A percentile compares a stretch with the other conserved stretches of the same genome.
Conservation (phyloP, 345 rosid species). For the Linum usitatissimum region DNA sequence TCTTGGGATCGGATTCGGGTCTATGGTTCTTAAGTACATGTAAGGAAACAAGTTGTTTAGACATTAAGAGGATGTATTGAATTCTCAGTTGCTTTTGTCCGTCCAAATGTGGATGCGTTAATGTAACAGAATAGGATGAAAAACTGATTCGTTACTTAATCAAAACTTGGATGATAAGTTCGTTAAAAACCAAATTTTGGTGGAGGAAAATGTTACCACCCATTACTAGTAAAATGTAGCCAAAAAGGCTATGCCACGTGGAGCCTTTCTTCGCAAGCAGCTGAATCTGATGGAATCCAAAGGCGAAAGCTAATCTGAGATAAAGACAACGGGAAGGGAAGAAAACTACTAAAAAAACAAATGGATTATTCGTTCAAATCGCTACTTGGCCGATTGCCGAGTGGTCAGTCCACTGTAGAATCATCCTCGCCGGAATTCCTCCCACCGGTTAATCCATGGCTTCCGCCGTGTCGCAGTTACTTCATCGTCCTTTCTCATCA, state of each 20-base stretch:
- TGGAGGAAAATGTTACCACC: no score
- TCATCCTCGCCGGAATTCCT: not conserved
- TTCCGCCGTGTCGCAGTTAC: not conserved
- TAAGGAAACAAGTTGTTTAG: constrained; percentile 8
- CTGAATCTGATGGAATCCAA: no score
- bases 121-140: no score
- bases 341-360: not conserved
- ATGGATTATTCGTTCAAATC: not conserved
- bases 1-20: constrained; percentile 52
- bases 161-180: no score
- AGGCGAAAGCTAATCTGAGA: not conserved
- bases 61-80: no score
- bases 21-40: constrained; percentile 39
- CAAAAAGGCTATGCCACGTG: no score
- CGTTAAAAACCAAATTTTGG: no score
- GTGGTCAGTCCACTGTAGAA: not conserved
- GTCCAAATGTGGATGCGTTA: no score
- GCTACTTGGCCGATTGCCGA: not conserved
- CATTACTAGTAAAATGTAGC: no score
- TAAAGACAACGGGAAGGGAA: not conserved
- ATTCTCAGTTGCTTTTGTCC: no score
- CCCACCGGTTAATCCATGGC: not conserved
- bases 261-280: no score
- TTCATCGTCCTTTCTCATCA: not conserved
- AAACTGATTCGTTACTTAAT: no score